Evolutionary conservation across 179 eudicot species (phyloP).

Genomic region (Camellia oleifera): DNA sequence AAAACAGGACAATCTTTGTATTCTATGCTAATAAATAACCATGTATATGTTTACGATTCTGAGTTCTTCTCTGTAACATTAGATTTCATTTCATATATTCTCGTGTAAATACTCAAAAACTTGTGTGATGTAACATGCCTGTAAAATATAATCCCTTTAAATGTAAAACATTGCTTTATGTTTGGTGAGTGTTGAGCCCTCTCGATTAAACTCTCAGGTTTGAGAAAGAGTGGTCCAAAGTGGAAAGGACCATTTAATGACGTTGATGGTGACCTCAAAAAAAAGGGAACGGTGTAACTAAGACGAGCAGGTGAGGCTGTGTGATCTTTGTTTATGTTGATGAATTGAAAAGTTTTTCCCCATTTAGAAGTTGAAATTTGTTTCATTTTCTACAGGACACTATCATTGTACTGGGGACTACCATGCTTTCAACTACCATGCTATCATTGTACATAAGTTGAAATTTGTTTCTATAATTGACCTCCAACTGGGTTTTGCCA

Average conservation of each 20-base stretch:
- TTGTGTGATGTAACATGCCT: constrained; percentile 7
- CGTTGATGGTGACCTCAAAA: constrained; percentile 12
- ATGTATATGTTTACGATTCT: neutral
- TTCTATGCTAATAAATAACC: neutral
- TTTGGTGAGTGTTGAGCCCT: neutral
- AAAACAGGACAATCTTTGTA: neutral
- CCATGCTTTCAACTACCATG: constrained; percentile 8
- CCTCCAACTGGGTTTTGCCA: neutral
- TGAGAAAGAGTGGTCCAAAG: neutral
- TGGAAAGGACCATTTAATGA: constrained; percentile 4
- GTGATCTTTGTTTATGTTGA: neutral
- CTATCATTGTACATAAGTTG: constrained; percentile 4
- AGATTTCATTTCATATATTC: constrained; percentile 13
- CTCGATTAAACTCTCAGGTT: neutral
- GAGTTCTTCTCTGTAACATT: constrained; percentile 7
- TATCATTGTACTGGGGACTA: constrained; percentile 15
- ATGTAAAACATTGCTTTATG: neutral
- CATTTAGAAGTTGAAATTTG: neutral
- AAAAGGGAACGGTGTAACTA: neutral
- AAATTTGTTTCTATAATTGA: neutral
- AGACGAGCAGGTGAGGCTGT: constrained; percentile 8
- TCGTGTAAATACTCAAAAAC: constrained; percentile 11
- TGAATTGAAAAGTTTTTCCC: constrained; percentile 1
- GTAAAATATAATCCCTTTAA: neutral
- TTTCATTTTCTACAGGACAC: neutral